Evolutionary conservation across 2,329 filamentous ascomycete species (phyloP), one percentile per base, ranked within the genome.

Genomic region (Fusarium papillatum): DNA sequence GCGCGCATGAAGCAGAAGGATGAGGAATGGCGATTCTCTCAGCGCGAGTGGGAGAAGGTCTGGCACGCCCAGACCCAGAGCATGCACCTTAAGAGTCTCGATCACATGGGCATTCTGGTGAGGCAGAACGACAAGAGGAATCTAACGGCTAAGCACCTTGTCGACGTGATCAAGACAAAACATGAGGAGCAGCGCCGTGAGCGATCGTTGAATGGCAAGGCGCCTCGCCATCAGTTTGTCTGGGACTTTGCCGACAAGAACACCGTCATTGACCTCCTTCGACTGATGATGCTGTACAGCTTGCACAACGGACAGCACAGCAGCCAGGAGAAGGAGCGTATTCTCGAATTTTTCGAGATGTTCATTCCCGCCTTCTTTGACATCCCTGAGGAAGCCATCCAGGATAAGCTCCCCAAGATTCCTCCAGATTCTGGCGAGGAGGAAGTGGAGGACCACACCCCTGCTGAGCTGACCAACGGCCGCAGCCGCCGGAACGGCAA

Each of bases 11-110:
- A 98, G 86, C 95, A 97, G 80, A 98, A 98, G 83, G 93, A 97
- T 55, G 97, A 99, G 83, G 96, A 98, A 80, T 99, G 97, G 97
- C 95, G 98, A 76, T 96, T 97, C 78, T 96, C 95, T 8, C 96
- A 95, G 88, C 95, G 97, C 38, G 97, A 99, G 82, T 99, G 97
- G 97, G 96, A 98, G 84, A 98, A 98, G 85, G 95, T 99, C 10
- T 99, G 97, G 97, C 95, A 97, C 75, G 93, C 95, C 62, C 97
- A 98, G 86, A 98, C 96, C 29, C 94, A 98, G 81, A 93, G 94
- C 80, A 96, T 98, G 87, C 98, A 98, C 85, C 95, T 97, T 86
- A 97, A 95, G 87, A 98, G 95, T 83, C 91, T 99, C 64, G 97
- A 99, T 81, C 97, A 99, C 81, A 98, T 98, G 90, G 95, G 95